Percentiles rank a stretch among this genome's conserved stretches.
Evolutionary conservation across 1,284 basidiomycete genomes (phyloP).

Genomic region (Moesziomyces sp.): DNA sequence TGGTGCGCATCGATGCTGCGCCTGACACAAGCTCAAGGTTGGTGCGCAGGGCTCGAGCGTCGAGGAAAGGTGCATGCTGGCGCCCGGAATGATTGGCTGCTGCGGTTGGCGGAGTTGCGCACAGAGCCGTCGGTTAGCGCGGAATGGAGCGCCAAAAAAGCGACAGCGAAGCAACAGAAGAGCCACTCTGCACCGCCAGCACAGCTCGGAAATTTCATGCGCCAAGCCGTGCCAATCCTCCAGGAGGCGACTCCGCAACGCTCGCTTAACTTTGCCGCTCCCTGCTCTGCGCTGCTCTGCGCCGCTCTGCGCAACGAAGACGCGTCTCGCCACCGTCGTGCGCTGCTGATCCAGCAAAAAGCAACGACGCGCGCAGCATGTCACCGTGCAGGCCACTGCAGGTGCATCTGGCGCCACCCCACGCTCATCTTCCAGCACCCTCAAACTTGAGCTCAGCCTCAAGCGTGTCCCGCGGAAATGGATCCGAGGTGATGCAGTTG

Average conservation of each 20-base stretch:
- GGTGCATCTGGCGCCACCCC: no score
- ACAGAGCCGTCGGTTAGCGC: constrained; percentile 28
- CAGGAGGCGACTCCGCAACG: constrained; percentile 6
- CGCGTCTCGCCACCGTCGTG: no score
- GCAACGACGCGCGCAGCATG: neutral
- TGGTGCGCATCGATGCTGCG: no score
- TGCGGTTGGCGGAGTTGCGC: constrained; percentile 1
- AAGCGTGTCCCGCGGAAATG: no score
- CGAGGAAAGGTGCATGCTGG: neutral
- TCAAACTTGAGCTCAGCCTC: no score
- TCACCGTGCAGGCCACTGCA: constrained; percentile 4
- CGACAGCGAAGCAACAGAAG: constrained; percentile 21
- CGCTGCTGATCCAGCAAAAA: no score
- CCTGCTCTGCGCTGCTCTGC: neutral
- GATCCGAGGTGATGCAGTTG: no score
- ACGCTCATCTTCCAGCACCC: no score
- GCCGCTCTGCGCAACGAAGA: neutral
- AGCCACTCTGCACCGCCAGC: neutral
- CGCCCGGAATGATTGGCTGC: neutral
- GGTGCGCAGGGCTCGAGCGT: neutral
- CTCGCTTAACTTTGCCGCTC: neutral
- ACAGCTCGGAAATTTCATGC: constrained; percentile 7
- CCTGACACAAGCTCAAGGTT: neutral
- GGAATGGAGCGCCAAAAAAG: neutral
- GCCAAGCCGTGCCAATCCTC: constrained; percentile 21